Conservation (phyloP, 352 stramenopile species). For the Phytophthora nicotianae region DNA sequence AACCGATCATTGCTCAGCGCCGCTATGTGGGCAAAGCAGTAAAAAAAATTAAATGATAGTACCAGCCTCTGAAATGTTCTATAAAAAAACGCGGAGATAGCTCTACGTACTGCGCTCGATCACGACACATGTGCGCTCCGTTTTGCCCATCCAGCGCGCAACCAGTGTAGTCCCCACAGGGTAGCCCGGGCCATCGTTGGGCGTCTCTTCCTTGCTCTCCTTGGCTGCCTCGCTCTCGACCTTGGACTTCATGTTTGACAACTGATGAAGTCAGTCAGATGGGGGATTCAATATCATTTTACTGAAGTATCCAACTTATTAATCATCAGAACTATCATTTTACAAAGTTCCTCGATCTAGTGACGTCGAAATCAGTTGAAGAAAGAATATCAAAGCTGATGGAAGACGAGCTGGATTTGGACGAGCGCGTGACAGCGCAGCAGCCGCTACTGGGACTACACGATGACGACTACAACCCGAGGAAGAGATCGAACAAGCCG, state of each 20-base stretch:
- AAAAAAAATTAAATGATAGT: constrained; percentile 12
- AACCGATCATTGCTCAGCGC: constrained; percentile 63
- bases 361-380: constrained; percentile 13
- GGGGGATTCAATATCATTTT: neutral
- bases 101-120: constrained; percentile 70
- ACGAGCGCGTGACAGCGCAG: constrained; percentile 32
- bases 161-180: constrained; percentile 66
- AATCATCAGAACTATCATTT: neutral
- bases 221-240: constrained; percentile 10
- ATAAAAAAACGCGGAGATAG: neutral
- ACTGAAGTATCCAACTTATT: neutral
- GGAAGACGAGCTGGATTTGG: constrained; percentile 30
- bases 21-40: constrained; percentile 33
- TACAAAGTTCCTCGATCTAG: neutral
- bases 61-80: constrained; percentile 19
- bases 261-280: constrained; percentile 1
- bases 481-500: constrained; percentile 5
- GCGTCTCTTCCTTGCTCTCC: constrained; percentile 20
- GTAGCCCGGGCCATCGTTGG: constrained; percentile 42
- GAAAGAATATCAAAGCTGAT: constrained; percentile 10
- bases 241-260: constrained; percentile 30
- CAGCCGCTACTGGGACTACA: constrained; percentile 38
- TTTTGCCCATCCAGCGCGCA: constrained; percentile 77
- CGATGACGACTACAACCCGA: constrained; percentile 2
- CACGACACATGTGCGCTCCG: constrained; percentile 81